Base-by-base conservation (phyloP, 2,329 filamentous ascomycete species). In the Sporothrix luriei region DNA sequence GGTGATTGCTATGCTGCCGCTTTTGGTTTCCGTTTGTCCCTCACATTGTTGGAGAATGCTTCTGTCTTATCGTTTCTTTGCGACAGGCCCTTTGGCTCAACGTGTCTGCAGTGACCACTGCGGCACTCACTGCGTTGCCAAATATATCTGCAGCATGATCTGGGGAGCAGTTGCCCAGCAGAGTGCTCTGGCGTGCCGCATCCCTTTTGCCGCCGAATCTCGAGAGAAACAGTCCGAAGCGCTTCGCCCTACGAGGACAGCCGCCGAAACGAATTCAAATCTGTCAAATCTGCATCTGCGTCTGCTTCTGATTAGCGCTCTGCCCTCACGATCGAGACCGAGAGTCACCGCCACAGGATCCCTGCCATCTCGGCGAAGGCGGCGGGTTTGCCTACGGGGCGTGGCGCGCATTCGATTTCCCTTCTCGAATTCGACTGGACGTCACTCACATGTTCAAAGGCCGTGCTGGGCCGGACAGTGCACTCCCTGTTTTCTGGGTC, bases 361-460 rank as follows among this genome's bases (percentile, higher is more conserved):
- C 54, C 13, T 33, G 26, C 33, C 33, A 16, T 61, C 24, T 61
- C 55, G 33, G 55, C 55, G 55, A 61, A 19, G 55, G 14, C 55
- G 33, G 33, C 55, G 2, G 21, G 13, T n/a, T n/a, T n/a, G n/a
- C n/a, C 21, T 52, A 24, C 29, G 52, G 52, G 13, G 43, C 13
- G 43, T 48, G 43, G 33, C 55, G 55, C 19, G 33, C 19, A 59
- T 14, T 61, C n/a, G 55, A 43, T 61, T 43, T 61, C 33, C 33
- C 29, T 57, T 38, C 26, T 38, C 26, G 54, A 38, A n/a, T n/a
- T n/a, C 49, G 13, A n/a, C n/a, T n/a, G n/a, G n/a, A n/a, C 49
- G 24, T 38, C 54, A 33, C 43, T 16, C 13, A 48, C 43, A 33
- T 6, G 3, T 4, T 33, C 29, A 33, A 33, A 33, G 33, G 33